These are phyloP conservation scores for Porodaedalea pini DNA, from an alignment of 1,284 basidiomycete genomes.

Conservation along the genomic window DNA sequence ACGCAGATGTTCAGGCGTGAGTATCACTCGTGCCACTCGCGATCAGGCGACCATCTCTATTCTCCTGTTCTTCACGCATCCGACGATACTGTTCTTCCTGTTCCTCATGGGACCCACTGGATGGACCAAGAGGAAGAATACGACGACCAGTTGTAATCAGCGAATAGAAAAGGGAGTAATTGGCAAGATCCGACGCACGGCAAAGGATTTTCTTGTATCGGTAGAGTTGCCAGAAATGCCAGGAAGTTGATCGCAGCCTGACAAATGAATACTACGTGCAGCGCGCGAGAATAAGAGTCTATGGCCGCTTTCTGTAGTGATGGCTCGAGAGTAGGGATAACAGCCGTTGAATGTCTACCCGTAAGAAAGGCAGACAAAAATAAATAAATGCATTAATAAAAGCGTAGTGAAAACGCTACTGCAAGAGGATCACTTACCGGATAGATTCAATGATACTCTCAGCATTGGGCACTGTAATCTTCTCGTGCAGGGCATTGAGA, in stretches of 20 bases:
- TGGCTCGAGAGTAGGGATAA: constrained; percentile 72
- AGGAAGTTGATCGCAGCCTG: constrained; percentile 63
- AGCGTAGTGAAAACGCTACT: not conserved
- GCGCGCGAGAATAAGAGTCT: constrained; percentile 77
- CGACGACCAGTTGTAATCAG: constrained; percentile 17
- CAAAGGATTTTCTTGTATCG: constrained; percentile 71
- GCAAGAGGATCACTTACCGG: constrained; percentile 41
- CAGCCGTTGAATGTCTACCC: constrained; percentile 72
- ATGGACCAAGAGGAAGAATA: constrained; percentile 12
- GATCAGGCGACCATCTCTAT: constrained; percentile 19
- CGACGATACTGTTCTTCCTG: constrained; percentile 53
- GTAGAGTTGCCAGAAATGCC: constrained; percentile 60
- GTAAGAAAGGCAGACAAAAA: not conserved
- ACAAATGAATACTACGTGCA: constrained; percentile 84
- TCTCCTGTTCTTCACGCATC: constrained; percentile 29
- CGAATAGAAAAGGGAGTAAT: constrained; percentile 15
- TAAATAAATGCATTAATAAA: constrained; percentile 2
- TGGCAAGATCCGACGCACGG: constrained; percentile 47
- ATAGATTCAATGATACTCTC: constrained; percentile 66
- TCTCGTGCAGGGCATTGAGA: constrained; percentile 58
- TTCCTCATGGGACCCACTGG: constrained; percentile 59
- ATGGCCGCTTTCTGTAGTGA: constrained; percentile 65
- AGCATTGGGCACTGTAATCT: constrained; percentile 73
- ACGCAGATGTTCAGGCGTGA: not conserved
- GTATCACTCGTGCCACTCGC: not conserved